Evolutionary conservation across 2,329 filamentous ascomycete genomes (phyloP).

Genomic region (Trichoderma afroharzianum): DNA sequence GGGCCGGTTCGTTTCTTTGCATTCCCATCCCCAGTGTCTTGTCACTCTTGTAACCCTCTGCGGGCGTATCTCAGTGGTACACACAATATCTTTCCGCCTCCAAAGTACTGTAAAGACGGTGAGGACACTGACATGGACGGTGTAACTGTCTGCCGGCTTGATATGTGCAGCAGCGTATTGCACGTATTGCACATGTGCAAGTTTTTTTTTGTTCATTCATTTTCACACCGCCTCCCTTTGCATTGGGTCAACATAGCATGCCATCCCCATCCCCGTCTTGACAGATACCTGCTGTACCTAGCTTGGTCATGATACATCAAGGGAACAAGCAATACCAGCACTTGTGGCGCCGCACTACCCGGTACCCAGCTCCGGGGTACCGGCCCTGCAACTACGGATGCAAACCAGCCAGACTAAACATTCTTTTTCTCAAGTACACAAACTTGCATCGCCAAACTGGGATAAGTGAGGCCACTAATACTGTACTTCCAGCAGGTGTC

Average conservation of each 20-base stretch:
- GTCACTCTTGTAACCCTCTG: not conserved
- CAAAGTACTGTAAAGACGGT: not conserved
- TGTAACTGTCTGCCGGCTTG: not conserved
- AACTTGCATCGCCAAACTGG: conserved; percentile 2
- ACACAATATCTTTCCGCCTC: not conserved
- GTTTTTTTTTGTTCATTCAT: not conserved
- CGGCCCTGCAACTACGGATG: not conserved
- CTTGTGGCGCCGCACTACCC: conserved; percentile 11
- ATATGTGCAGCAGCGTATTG: not conserved
- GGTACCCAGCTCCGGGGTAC: conserved; percentile 1
- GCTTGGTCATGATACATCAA: not conserved
- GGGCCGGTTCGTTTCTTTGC: not conserved
- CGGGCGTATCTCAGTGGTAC: not conserved
- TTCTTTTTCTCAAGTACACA: not conserved
- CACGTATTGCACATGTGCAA: not conserved
- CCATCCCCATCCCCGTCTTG: not conserved
- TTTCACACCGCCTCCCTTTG: not conserved
- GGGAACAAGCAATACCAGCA: not conserved
- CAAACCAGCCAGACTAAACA: not conserved
- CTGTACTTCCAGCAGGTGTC: not conserved
- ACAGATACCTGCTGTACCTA: not conserved
- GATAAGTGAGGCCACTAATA: conserved; percentile 1
- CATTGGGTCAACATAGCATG: not conserved
- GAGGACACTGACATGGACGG: not conserved
- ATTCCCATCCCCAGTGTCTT: not conserved